Conservation (phyloP, 805 yeast genomes). For the Brettanomyces sp. region DNA sequence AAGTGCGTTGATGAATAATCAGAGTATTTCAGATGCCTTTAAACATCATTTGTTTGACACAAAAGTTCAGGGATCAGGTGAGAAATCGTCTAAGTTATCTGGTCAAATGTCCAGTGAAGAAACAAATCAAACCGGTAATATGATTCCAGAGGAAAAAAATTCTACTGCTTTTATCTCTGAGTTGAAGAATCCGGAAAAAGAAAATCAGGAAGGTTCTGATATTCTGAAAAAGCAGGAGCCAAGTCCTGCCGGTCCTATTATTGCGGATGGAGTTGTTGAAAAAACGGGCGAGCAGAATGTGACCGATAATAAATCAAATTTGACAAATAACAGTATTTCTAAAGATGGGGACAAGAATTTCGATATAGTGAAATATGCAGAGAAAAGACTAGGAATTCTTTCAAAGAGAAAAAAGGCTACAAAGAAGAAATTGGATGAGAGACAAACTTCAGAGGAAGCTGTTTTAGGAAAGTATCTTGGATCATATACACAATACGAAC, state of each 20-base stretch:
- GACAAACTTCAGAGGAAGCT: constrained; percentile 25
- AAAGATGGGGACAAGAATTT: constrained; percentile 19
- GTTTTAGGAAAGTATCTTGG: constrained; percentile 23
- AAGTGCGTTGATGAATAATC: no score
- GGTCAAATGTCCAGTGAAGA: no score
- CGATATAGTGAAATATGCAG: constrained; percentile 51
- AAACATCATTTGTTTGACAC: no score
- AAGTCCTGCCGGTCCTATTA: no score
- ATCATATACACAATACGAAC: constrained; percentile 16
- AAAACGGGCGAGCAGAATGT: background rate
- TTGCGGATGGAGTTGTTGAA: no score
- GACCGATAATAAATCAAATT: background rate
- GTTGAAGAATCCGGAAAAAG: background rate
- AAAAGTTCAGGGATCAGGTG: no score
- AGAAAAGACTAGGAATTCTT: constrained; percentile 32
- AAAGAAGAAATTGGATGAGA: constrained; percentile 24
- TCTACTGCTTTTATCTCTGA: background rate
- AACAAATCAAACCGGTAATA: no score
- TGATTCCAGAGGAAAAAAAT: no score
- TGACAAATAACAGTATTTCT: background rate
- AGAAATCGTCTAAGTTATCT: no score
- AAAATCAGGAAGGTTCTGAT: background rate
- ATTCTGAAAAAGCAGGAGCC: background rate
- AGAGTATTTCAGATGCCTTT: no score
- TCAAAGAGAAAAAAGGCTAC: constrained; percentile 24